Conservation (phyloP, 1,284 basidiomycete species). For the Caloboletus firmus region DNA sequence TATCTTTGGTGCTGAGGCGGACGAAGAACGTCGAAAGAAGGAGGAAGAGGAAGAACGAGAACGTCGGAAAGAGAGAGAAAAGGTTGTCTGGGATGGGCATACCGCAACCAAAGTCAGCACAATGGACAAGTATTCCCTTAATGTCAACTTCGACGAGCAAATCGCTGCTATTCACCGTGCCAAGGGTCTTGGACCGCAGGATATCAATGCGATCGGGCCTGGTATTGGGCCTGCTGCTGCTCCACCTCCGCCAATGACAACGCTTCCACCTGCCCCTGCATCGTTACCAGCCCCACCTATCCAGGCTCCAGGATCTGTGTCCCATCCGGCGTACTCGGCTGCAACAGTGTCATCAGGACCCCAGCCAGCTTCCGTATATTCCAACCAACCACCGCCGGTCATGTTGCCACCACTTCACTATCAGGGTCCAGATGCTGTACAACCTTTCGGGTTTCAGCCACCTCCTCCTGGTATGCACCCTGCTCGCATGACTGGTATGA, state of each 20-base stretch:
- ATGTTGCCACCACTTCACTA: conserved; percentile 83
- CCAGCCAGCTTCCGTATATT: conserved; percentile 71
- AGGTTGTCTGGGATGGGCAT: conserved; percentile 95
- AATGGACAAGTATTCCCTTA: conserved; percentile 85
- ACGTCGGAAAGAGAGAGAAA: conserved; percentile 81
- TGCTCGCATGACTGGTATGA: conserved; percentile 50
- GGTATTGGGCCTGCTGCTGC: conserved; percentile 78
- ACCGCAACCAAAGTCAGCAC: conserved; percentile 87
- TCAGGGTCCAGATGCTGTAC: conserved; percentile 72
- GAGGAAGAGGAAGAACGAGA: conserved; percentile 84
- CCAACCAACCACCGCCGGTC: conserved; percentile 59
- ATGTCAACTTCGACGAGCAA: conserved; percentile 92
- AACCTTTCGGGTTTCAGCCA: conserved; percentile 77
- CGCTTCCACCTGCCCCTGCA: conserved; percentile 61
- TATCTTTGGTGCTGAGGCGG: conserved; percentile 89
- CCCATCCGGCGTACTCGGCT: conserved; percentile 59
- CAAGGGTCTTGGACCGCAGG: conserved; percentile 84
- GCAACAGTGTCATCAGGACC: conserved; percentile 79
- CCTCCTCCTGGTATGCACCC: conserved; percentile 53
- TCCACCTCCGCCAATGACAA: conserved; percentile 58
- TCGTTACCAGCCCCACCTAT: conserved; percentile 65
- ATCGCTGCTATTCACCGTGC: conserved; percentile 91
- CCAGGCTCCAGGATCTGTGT: conserved; percentile 39
- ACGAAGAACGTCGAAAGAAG: conserved; percentile 82
- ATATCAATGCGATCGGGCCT: conserved; percentile 73